Percentiles rank a stretch among this genome's conserved stretches.
phyloP scores from a whole-genome alignment of 352 stramenopile species.

The Globisporangium megalacanthum region DNA sequence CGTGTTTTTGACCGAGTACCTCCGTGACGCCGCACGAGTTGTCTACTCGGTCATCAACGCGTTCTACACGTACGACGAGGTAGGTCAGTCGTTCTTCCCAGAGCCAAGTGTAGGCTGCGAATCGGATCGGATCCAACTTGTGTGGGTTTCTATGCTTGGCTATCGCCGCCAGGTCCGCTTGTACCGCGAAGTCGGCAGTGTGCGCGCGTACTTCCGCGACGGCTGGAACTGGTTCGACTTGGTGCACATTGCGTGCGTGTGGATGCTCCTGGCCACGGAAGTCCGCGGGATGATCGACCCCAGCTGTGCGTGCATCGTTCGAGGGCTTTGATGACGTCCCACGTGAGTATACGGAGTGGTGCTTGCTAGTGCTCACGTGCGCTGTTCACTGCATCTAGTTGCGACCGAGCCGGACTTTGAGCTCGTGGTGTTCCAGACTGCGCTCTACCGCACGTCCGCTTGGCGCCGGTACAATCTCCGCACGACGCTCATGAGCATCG shows the following conservation, averaged over 20 bases:
- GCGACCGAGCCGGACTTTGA: conserved; percentile 34
- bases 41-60: conserved; percentile 65
- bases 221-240: conserved; percentile 80
- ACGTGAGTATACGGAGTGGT: too few relatives aligned
- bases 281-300: conserved; percentile 31
- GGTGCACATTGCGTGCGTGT: conserved; percentile 65
- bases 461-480: conserved; percentile 67
- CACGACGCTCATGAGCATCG: conserved; percentile 73
- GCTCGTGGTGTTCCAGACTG: conserved; percentile 55
- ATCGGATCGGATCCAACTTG: background rate
- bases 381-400: background rate
- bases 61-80: conserved; percentile 63
- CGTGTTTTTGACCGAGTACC: conserved; percentile 38
- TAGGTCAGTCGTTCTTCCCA: conserved; percentile 11
- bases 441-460: conserved; percentile 45
- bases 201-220: conserved; percentile 58
- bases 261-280: conserved; percentile 54
- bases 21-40: conserved; percentile 46
- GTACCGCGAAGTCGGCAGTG: conserved; percentile 44
- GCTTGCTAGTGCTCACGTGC: too few relatives aligned
- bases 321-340: background rate
- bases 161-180: conserved; percentile 22
- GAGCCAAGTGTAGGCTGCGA: background rate
- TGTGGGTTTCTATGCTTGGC: background rate
- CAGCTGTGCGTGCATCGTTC: conserved; percentile 16